These are phyloP conservation scores for Phytophthora capsici DNA, from an alignment of 352 stramenopile genomes.

Conservation along the genomic window DNA sequence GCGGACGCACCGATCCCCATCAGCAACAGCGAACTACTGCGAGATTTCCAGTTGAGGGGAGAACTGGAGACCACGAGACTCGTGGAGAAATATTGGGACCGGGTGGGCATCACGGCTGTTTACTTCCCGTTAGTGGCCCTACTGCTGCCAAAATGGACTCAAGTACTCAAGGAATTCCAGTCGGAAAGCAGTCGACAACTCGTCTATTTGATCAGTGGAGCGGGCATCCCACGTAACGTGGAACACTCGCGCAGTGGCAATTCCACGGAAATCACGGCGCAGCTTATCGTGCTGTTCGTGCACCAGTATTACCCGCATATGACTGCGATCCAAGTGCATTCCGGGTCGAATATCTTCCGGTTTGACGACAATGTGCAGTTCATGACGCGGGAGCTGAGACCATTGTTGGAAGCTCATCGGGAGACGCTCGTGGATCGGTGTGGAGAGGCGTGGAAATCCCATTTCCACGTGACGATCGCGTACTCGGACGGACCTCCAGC, in stretches of 20 bases:
- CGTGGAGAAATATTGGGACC: slow-evolving; percentile 70
- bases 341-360: slow-evolving; percentile 95
- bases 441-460: slow-evolving; percentile 93
- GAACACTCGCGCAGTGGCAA: slow-evolving; percentile 93
- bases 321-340: slow-evolving; percentile 95
- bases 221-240: slow-evolving; percentile 95
- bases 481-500: slow-evolving; percentile 97
- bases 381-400: slow-evolving; percentile 95
- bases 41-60: slow-evolving; percentile 73
- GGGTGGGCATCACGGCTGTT: slow-evolving; percentile 79
- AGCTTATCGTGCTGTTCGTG: slow-evolving; percentile 95
- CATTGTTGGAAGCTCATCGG: slow-evolving; percentile 93
- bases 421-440: slow-evolving; percentile 93
- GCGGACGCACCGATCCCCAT: slow-evolving; percentile 63
- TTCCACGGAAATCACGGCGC: slow-evolving; percentile 93
- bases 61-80: slow-evolving; percentile 64
- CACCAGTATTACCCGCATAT: slow-evolving; percentile 92
- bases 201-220: slow-evolving; percentile 96
- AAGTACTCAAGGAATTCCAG: slow-evolving; percentile 82
- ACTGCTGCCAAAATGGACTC: slow-evolving; percentile 94
- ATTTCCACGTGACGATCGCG: slow-evolving; percentile 96
- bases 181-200: slow-evolving; percentile 88
- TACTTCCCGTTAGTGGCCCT: slow-evolving; percentile 97
- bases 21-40: slow-evolving; percentile 38
- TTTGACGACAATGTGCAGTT: slow-evolving; percentile 98